These are phyloP conservation scores for Chytridium lagenaria DNA, from an alignment of 371 early-diverging fungal species.

Conservation along the genomic window DNA sequence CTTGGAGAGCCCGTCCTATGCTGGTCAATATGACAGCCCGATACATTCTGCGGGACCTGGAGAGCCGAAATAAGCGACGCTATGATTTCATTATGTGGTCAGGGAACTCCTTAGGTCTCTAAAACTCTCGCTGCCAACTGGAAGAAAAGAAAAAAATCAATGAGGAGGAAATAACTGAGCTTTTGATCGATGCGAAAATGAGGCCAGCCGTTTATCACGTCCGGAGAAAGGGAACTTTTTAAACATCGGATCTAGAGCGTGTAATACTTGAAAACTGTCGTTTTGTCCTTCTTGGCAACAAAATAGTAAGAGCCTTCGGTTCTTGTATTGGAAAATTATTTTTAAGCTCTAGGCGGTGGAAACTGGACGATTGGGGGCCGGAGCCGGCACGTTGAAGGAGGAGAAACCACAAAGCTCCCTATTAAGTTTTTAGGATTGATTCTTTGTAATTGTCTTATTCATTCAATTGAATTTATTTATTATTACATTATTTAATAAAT, in stretches of 20 bases:
- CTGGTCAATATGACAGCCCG: too few relatives aligned
- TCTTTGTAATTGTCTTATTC: neutral
- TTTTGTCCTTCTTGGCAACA: constrained; percentile 45
- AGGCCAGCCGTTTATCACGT: constrained; percentile 24
- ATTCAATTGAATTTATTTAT: too few relatives aligned
- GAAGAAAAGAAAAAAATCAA: constrained; percentile 32
- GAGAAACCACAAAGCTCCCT: constrained; percentile 19
- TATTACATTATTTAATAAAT: too few relatives aligned
- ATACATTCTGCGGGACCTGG: too few relatives aligned
- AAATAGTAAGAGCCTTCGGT: constrained; percentile 36
- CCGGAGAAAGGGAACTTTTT: constrained; percentile 44
- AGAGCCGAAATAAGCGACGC: too few relatives aligned
- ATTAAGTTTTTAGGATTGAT: constrained; percentile 25
- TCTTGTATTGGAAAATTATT: constrained; percentile 38
- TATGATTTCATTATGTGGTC: constrained; percentile 9
- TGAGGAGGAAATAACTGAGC: constrained; percentile 40
- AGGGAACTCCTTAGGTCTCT: neutral
- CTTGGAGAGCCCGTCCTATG: too few relatives aligned
- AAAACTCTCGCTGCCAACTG: neutral
- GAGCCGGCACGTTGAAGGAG: constrained; percentile 25
- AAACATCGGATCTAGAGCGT: constrained; percentile 37
- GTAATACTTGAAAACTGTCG: constrained; percentile 46
- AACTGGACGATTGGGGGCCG: constrained; percentile 20
- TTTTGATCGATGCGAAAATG: constrained; percentile 43
- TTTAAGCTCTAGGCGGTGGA: constrained; percentile 43